phyloP scores from a whole-genome alignment of 2,329 filamentous ascomycete species.

The Verticillium alfalfae region DNA sequence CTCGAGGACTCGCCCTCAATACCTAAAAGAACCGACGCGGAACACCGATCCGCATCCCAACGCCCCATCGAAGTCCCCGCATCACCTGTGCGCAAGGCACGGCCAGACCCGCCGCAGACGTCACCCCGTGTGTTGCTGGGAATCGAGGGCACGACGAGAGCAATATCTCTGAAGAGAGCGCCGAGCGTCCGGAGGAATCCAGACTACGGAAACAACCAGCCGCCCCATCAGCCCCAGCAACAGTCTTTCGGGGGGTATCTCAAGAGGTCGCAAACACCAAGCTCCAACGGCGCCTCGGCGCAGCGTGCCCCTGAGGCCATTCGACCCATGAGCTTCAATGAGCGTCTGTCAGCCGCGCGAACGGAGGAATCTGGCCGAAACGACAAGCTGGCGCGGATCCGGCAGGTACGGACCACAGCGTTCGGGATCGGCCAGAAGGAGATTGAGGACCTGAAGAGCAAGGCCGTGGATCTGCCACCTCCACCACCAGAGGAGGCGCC shows the following conservation, averaged over 20 bases:
- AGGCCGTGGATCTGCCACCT: constrained; percentile 49
- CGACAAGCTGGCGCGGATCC: constrained; percentile 47
- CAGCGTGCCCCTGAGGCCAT: constrained; percentile 16
- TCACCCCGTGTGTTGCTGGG: constrained; percentile 80
- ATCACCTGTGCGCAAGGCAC: constrained; percentile 60
- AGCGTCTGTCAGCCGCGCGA: constrained; percentile 71
- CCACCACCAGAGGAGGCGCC: constrained; percentile 36
- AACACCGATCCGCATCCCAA: neutral
- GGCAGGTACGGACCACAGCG: constrained; percentile 45
- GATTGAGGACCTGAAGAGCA: constrained; percentile 54
- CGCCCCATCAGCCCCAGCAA: constrained; percentile 9
- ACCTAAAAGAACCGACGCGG: constrained; percentile 19
- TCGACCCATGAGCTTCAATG: constrained; percentile 65
- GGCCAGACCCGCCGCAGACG: constrained; percentile 42
- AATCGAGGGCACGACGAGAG: constrained; percentile 80
- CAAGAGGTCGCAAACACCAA: constrained; percentile 35
- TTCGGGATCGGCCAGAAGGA: constrained; percentile 54
- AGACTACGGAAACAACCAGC: constrained; percentile 18
- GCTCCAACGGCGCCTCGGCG: constrained; percentile 13
- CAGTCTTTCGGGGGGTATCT: constrained; percentile 30
- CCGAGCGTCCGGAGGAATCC: constrained; percentile 37
- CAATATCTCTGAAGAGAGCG: constrained; percentile 78
- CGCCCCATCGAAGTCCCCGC: constrained; percentile 64
- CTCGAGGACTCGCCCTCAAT: neutral
- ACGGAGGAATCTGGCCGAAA: constrained; percentile 44